phyloP scores from a whole-genome alignment of 2,329 filamentous ascomycete genomes.

The Aquanectria penicillioides region DNA sequence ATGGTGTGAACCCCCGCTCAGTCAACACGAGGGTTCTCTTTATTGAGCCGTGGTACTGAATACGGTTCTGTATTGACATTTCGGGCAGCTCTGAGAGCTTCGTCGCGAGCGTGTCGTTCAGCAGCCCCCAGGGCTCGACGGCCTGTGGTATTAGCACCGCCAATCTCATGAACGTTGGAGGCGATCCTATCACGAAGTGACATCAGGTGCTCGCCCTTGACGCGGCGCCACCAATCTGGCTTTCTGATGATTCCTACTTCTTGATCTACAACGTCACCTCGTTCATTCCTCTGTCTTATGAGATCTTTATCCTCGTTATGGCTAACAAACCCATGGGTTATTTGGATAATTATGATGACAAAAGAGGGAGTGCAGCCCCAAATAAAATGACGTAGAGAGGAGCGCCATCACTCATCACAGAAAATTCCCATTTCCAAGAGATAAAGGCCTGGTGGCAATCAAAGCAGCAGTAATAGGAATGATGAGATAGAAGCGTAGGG shows the following conservation, averaged over 20 bases:
- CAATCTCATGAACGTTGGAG: constrained; percentile 65
- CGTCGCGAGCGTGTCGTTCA: constrained; percentile 48
- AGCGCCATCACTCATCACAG: constrained; percentile 65
- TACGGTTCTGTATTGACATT: constrained; percentile 51
- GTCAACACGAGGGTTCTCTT: constrained; percentile 45
- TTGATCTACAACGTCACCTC: constrained; percentile 65
- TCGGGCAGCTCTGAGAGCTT: constrained; percentile 43
- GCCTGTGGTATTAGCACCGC: constrained; percentile 57
- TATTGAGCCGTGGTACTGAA: constrained; percentile 21
- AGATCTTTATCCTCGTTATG: constrained; percentile 77
- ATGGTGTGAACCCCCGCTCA: constrained; percentile 44
- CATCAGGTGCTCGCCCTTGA: constrained; percentile 56
- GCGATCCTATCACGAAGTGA: constrained; percentile 62
- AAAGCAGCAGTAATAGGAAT: constrained; percentile 63
- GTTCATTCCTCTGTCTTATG: constrained; percentile 68
- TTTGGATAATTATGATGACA: constrained; percentile 65
- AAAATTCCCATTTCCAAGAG: constrained; percentile 68
- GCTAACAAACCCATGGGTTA: constrained; percentile 66
- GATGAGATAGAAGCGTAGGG: constrained; percentile 67
- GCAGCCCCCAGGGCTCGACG: constrained; percentile 52
- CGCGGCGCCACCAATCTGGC: constrained; percentile 73
- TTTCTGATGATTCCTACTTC: constrained; percentile 70
- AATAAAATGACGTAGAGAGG: constrained; percentile 63
- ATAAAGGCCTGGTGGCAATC: constrained; percentile 67
- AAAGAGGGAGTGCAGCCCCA: constrained; percentile 71